These are phyloP conservation scores for Aspergillus jensenii DNA, from an alignment of 2,329 filamentous ascomycete species.

Conservation along the genomic window DNA sequence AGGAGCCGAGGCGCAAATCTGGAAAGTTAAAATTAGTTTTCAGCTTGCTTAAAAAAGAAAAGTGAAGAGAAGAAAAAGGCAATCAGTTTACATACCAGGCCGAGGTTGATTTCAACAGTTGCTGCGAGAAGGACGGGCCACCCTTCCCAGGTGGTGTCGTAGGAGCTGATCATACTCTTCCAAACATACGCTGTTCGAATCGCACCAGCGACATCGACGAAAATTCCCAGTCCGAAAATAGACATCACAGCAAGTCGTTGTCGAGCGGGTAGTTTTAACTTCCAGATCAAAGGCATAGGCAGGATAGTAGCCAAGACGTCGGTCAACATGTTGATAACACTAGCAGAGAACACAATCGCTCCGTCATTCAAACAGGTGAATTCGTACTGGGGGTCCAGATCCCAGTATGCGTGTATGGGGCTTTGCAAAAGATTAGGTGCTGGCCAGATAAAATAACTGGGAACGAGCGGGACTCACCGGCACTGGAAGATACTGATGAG, in stretches of 20 bases:
- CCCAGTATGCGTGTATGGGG: conserved; percentile 36
- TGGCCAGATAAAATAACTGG: background rate
- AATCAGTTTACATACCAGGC: conserved; percentile 28
- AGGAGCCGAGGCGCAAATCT: conserved; percentile 40
- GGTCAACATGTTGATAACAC: conserved; percentile 39
- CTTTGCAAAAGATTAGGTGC: conserved; percentile 19
- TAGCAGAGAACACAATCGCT: conserved; percentile 33
- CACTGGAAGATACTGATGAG: conserved; percentile 41
- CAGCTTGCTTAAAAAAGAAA: background rate
- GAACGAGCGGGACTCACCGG: conserved; percentile 30
- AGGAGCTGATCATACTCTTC: conserved; percentile 32
- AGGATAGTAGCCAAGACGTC: conserved; percentile 37
- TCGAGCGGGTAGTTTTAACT: conserved; percentile 34
- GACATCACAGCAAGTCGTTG: conserved; percentile 39
- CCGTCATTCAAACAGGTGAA: conserved; percentile 31
- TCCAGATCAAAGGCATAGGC: conserved; percentile 44
- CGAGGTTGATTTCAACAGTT: conserved; percentile 35
- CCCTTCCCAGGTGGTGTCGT: conserved; percentile 36
- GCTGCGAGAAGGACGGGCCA: conserved; percentile 35
- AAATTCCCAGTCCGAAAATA: conserved; percentile 38
- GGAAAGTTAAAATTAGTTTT: background rate
- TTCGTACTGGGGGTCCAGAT: conserved; percentile 25
- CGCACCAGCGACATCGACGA: conserved; percentile 37
- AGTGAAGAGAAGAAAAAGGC: background rate
- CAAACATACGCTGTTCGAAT: conserved; percentile 37